Conservation (phyloP, 1,139 yeast species). For the Zygosaccharomyces pseudobailii region DNA sequence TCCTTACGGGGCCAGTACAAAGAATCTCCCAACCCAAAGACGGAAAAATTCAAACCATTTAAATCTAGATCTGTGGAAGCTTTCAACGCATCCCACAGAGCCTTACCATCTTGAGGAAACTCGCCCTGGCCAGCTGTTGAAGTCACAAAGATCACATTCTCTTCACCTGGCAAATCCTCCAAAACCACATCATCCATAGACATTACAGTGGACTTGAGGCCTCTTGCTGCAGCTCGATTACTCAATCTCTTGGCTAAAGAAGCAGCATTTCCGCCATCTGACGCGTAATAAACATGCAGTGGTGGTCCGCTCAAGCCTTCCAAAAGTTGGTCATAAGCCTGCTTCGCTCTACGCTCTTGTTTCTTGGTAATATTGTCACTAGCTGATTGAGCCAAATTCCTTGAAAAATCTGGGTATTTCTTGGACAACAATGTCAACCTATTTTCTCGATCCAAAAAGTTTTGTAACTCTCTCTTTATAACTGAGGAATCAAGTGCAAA, state of each 20-base stretch:
- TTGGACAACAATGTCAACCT: constrained; percentile 70
- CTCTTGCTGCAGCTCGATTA: constrained; percentile 81
- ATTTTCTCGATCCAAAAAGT: constrained; percentile 85
- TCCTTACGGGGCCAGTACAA: constrained; percentile 97
- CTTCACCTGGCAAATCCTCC: constrained; percentile 78
- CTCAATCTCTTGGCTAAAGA: constrained; percentile 74
- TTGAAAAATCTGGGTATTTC: constrained; percentile 69
- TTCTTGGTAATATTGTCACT: constrained; percentile 57
- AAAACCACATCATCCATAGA: constrained; percentile 83
- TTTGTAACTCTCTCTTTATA: constrained; percentile 68
- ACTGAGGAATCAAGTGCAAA: constrained; percentile 83
- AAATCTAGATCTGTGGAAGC: constrained; percentile 67
- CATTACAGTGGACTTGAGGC: constrained; percentile 69
- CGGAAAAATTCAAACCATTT: constrained; percentile 62
- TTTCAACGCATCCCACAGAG: constrained; percentile 82
- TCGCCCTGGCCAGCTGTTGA: constrained; percentile 99
- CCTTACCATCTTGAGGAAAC: constrained; percentile 91
- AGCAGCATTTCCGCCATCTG: constrained; percentile 94
- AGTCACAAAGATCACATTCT: constrained; percentile 73
- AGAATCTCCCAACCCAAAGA: constrained; percentile 91
- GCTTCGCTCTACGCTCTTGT: constrained; percentile 68
- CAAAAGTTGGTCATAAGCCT: constrained; percentile 68
- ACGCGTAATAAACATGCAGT: constrained; percentile 80
- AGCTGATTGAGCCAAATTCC: constrained; percentile 60
- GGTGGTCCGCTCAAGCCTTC: constrained; percentile 95